Conservation (phyloP, 495 filamentous ascomycete genomes). For the Umbilicaria muhlenbergii region DNA sequence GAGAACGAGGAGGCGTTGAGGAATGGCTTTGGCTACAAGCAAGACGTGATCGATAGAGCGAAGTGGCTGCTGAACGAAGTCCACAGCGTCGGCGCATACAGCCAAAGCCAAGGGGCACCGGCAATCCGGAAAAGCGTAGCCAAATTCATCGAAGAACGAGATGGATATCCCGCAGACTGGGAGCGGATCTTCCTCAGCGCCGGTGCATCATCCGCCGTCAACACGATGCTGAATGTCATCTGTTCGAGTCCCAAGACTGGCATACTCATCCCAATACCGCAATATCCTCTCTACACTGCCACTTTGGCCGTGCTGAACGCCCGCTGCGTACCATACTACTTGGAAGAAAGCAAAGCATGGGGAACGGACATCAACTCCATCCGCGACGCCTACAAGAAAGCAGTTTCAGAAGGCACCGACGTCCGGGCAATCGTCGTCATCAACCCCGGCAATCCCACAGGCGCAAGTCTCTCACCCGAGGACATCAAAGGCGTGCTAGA, state of each 20-base stretch:
- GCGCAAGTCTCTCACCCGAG: conserved; percentile 59
- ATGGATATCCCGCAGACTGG: conserved; percentile 70
- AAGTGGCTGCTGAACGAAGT: conserved; percentile 62
- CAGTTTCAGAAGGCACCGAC: conserved; percentile 60
- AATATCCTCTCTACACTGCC: conserved; percentile 96
- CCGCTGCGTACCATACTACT: conserved; percentile 75
- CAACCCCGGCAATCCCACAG: conserved; percentile 96
- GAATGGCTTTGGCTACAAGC: conserved; percentile 57
- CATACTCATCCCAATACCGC: conserved; percentile 86
- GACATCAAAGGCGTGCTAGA: conserved; percentile 72
- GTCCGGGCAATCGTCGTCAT: conserved; percentile 89
- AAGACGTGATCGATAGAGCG: conserved; percentile 76
- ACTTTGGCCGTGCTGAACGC: conserved; percentile 78
- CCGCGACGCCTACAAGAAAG: conserved; percentile 48
- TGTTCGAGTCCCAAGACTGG: conserved; percentile 66
- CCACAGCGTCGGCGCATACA: conserved; percentile 90
- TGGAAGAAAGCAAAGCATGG: conserved; percentile 77
- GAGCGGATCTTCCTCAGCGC: conserved; percentile 71
- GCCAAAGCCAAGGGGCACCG: conserved; percentile 75
- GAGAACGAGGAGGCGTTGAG: conserved; percentile 58
- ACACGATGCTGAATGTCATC: conserved; percentile 79
- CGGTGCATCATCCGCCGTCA: conserved; percentile 88
- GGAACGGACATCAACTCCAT: conserved; percentile 72
- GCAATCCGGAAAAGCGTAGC: conserved; percentile 79
- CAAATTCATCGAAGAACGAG: conserved; percentile 78